These are phyloP conservation scores for Saccharomycopsis sp. DNA, from an alignment of 805 yeast species.

Conservation along the genomic window DNA sequence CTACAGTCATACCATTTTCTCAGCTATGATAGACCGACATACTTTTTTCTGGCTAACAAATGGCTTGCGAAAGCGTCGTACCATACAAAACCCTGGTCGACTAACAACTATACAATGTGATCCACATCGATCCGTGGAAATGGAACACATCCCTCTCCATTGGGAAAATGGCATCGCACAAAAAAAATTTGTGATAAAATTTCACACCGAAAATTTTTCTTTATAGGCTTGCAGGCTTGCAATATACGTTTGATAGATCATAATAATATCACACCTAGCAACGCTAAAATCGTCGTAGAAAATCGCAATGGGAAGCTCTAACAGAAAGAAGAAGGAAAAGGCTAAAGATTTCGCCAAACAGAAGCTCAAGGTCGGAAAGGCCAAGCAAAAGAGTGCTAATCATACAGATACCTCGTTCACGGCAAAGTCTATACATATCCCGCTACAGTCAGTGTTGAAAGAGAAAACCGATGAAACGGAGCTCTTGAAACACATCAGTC, in stretches of 20 bases:
- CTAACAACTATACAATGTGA: no score
- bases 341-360: slow-evolving; percentile 69
- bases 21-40: no score
- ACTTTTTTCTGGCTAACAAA: no score
- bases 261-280: neutral
- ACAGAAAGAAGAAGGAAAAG: slow-evolving; percentile 54
- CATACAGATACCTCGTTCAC: slow-evolving; percentile 82
- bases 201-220: neutral
- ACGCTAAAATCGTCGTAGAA: neutral
- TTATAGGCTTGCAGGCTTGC: neutral
- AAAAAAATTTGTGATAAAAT: neutral
- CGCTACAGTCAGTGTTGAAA: slow-evolving; percentile 15
- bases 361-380: slow-evolving; percentile 85
- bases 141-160: neutral
- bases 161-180: neutral
- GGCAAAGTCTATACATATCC: slow-evolving; percentile 38
- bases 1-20: no score
- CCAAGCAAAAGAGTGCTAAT: slow-evolving; percentile 61
- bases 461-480: slow-evolving; percentile 12
- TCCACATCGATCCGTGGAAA: neutral
- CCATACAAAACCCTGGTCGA: no score
- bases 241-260: no score
- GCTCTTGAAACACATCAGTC: slow-evolving; percentile 12
- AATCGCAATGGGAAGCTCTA: slow-evolving; percentile 37
- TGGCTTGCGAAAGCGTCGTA: no score